Percentiles rank a stretch among this genome's conserved stretches.
phyloP scores from a whole-genome alignment of 2,329 filamentous ascomycete genomes.

The Aureobasidium sp. region DNA sequence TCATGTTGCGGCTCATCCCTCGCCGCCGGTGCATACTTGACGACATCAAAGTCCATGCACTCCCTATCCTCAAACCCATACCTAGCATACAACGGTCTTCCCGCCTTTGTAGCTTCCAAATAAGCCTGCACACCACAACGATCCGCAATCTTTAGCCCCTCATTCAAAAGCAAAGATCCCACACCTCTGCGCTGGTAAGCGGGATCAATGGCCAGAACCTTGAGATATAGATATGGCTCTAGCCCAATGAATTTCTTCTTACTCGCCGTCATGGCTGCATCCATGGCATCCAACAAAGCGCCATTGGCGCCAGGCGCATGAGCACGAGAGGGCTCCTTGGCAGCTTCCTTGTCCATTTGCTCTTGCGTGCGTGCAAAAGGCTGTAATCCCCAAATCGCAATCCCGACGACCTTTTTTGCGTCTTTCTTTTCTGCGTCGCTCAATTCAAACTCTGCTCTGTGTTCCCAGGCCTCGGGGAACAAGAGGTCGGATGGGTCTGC shows the following conservation, averaged over 20 bases:
- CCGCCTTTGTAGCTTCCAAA: slow-evolving; percentile 34
- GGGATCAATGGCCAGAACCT: slow-evolving; percentile 32
- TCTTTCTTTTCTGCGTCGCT: neutral
- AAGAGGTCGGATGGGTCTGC: neutral
- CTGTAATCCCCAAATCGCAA: slow-evolving; percentile 26
- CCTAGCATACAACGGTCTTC: slow-evolving; percentile 34
- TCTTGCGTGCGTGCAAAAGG: slow-evolving; percentile 22
- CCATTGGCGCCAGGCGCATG: slow-evolving; percentile 20
- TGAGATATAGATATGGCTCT: slow-evolving; percentile 24
- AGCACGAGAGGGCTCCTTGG: slow-evolving; percentile 14
- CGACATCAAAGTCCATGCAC: slow-evolving; percentile 19
- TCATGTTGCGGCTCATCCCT: slow-evolving; percentile 17
- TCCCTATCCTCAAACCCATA: slow-evolving; percentile 26
- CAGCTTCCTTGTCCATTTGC: slow-evolving; percentile 21
- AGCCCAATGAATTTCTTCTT: slow-evolving; percentile 23
- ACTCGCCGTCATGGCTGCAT: slow-evolving; percentile 14
- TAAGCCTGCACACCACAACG: slow-evolving; percentile 32
- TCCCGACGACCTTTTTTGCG: neutral
- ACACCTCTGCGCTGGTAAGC: slow-evolving; percentile 36
- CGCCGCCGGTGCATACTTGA: neutral
- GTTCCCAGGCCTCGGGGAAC: slow-evolving; percentile 2
- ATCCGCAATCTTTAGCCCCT: slow-evolving; percentile 36
- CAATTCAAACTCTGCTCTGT: neutral
- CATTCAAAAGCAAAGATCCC: slow-evolving; percentile 32
- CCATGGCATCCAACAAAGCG: slow-evolving; percentile 22